These are phyloP conservation scores for Kalaharituber pfeilii DNA, from an alignment of 2,329 filamentous ascomycete genomes.

Conservation along the genomic window DNA sequence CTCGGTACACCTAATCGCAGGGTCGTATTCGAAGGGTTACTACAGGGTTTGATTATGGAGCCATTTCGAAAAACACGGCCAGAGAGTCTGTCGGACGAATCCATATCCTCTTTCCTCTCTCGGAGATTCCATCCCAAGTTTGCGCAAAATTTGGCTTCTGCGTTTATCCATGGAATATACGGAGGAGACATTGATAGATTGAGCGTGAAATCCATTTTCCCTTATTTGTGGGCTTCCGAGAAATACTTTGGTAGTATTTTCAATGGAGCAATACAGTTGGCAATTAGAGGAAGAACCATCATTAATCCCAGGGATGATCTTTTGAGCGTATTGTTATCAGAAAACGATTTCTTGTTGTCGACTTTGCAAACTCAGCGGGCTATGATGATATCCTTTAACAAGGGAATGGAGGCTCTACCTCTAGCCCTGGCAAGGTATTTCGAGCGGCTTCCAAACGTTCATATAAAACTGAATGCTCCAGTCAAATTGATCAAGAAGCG, in stretches of 20 bases:
- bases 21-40: constrained; percentile 40
- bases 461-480: constrained; percentile 32
- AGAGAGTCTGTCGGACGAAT: constrained; percentile 41
- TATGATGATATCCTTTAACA: constrained; percentile 34
- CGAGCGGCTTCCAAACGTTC: constrained; percentile 39
- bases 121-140: constrained; percentile 38
- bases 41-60: constrained; percentile 26
- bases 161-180: constrained; percentile 70
- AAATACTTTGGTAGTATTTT: constrained; percentile 28
- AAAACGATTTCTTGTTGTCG: too few species aligned
- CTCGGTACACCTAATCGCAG: constrained; percentile 29
- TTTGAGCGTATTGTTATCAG: constrained; percentile 15
- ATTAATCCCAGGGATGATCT: too few species aligned
- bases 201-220: constrained; percentile 39
- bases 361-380: too few species aligned
- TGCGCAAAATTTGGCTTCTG: constrained; percentile 58
- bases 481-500: neutral
- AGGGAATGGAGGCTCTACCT: constrained; percentile 47
- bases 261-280: too few species aligned
- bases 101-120: constrained; percentile 48
- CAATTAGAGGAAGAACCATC: too few species aligned
- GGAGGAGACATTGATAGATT: constrained; percentile 73
- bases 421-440: constrained; percentile 38
- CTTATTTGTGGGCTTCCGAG: constrained; percentile 19
- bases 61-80: constrained; percentile 25